Conservation (phyloP, 2,329 filamentous ascomycete genomes). For the Paracamarosporium sp. region DNA sequence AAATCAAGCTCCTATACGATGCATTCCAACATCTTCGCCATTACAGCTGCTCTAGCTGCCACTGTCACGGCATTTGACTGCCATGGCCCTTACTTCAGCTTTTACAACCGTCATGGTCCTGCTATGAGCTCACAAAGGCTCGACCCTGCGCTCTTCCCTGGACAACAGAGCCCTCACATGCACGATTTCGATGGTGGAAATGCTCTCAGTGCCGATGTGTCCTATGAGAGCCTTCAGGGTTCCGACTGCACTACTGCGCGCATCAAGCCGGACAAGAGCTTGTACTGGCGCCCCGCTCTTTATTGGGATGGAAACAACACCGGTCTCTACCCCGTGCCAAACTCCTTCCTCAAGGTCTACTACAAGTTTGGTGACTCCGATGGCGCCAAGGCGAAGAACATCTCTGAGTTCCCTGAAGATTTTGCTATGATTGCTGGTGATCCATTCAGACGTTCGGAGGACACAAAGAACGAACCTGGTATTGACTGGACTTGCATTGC, state of each 20-base stretch:
- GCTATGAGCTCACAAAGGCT: constrained; percentile 45
- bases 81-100: constrained; percentile 47
- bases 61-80: constrained; percentile 43
- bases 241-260: constrained; percentile 45
- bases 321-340: constrained; percentile 44
- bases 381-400: constrained; percentile 38
- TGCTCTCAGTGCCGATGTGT: constrained; percentile 32
- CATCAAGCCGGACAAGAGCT: constrained; percentile 45
- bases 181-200: constrained; percentile 49
- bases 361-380: constrained; percentile 45
- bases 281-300: constrained; percentile 48
- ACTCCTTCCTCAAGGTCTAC: constrained; percentile 45
- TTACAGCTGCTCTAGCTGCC: constrained; percentile 38
- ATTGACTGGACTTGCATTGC: constrained; percentile 44
- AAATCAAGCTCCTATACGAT: constrained; percentile 26
- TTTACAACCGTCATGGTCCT: constrained; percentile 43
- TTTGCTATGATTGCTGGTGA: constrained; percentile 47
- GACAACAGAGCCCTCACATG: constrained; percentile 40
- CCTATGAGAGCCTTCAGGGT: constrained; percentile 33
- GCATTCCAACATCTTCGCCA: constrained; percentile 32
- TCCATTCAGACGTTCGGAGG: constrained; percentile 36
- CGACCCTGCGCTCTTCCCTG: constrained; percentile 44
- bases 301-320: constrained; percentile 46
- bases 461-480: constrained; percentile 36
- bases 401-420: constrained; percentile 43